phyloP scores from a whole-genome alignment of 352 stramenopile species.

The Phytophthora brassicae region DNA sequence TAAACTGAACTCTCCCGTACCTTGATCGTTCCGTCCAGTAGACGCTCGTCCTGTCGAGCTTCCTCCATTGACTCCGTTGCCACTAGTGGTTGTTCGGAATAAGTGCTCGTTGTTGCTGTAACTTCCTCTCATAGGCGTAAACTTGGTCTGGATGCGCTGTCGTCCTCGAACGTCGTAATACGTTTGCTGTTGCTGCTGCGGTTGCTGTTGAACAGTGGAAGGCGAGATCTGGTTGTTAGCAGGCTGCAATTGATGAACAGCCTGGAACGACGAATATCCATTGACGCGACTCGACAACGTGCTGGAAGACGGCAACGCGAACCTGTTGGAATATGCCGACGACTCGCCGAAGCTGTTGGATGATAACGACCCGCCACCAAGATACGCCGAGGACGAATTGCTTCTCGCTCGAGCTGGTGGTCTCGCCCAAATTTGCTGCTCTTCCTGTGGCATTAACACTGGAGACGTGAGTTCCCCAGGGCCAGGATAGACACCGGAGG shows the following conservation, averaged over 20 bases:
- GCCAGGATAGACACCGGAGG: conserved; percentile 29
- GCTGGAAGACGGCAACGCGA: conserved; percentile 20
- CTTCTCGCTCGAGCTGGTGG: conserved; percentile 33
- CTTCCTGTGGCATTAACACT: conserved; percentile 35
- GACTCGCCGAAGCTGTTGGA: conserved; percentile 32
- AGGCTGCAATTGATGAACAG: conserved; percentile 26
- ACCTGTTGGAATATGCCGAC: conserved; percentile 24
- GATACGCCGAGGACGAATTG: conserved; percentile 48
- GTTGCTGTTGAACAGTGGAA: conserved; percentile 16
- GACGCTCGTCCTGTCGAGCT: conserved; percentile 9
- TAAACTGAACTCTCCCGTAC: conserved; percentile 74
- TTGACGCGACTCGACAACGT: conserved; percentile 25
- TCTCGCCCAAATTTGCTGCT: conserved; percentile 37
- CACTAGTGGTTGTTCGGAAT: conserved; percentile 17
- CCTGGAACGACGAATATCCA: conserved; percentile 32
- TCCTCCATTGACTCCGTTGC: conserved; percentile 8
- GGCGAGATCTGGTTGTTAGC: conserved; percentile 26
- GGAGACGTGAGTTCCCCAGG: conserved; percentile 26
- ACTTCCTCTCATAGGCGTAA: conserved; percentile 28
- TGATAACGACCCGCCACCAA: conserved; percentile 28
- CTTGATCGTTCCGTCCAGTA: conserved; percentile 60
- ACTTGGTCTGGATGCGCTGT: conserved; percentile 25
- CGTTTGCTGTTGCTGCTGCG: conserved; percentile 32
- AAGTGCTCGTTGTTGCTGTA: conserved; percentile 27
- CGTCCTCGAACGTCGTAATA: conserved; percentile 30